Percentiles rank a stretch among this genome's conserved stretches.
Evolutionary conservation across 768 basidiomycete genomes (phyloP).

Genomic region (Hemileccinum rubropunctum): DNA sequence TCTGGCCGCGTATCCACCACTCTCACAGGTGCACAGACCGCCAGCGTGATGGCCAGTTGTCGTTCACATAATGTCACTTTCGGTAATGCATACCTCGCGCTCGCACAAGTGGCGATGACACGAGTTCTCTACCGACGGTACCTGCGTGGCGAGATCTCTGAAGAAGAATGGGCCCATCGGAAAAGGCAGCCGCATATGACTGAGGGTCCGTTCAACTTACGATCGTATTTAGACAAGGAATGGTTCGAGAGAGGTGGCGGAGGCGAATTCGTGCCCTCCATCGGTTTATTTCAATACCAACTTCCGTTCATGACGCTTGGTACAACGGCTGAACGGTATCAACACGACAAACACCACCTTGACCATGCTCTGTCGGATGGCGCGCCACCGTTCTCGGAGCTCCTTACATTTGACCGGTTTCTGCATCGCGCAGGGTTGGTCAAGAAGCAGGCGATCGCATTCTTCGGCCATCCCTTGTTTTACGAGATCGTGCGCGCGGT

Average conservation of each 20-base stretch:
- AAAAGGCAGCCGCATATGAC: conserved; percentile 47
- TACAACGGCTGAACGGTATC: not conserved
- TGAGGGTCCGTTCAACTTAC: conserved; percentile 49
- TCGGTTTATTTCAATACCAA: conserved; percentile 42
- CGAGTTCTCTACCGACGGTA: conserved; percentile 49
- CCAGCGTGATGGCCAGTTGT: conserved; percentile 36
- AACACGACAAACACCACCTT: too few relatives aligned
- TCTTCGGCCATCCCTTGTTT: conserved; percentile 45
- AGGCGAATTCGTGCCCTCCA: conserved; percentile 40
- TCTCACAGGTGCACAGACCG: conserved; percentile 32
- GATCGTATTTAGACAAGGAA: conserved; percentile 45
- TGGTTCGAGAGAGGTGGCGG: conserved; percentile 48
- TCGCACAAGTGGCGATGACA: conserved; percentile 52
- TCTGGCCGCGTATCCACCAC: conserved; percentile 24
- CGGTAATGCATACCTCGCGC: conserved; percentile 46
- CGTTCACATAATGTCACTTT: conserved; percentile 45
- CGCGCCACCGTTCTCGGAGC: conserved; percentile 38
- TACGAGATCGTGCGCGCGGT: conserved; percentile 35
- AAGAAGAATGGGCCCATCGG: conserved; percentile 52
- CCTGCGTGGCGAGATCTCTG: conserved; percentile 44
- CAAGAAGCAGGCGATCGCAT: conserved; percentile 33
- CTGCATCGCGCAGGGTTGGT: conserved; percentile 39
- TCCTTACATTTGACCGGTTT: conserved; percentile 49
- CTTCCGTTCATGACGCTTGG: conserved; percentile 50
- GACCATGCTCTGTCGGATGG: not conserved